Evolutionary conservation across 345 rosid genomes (phyloP), one percentile per base, ranked within the genome.

Genomic region (Noccaea caerulescens): DNA sequence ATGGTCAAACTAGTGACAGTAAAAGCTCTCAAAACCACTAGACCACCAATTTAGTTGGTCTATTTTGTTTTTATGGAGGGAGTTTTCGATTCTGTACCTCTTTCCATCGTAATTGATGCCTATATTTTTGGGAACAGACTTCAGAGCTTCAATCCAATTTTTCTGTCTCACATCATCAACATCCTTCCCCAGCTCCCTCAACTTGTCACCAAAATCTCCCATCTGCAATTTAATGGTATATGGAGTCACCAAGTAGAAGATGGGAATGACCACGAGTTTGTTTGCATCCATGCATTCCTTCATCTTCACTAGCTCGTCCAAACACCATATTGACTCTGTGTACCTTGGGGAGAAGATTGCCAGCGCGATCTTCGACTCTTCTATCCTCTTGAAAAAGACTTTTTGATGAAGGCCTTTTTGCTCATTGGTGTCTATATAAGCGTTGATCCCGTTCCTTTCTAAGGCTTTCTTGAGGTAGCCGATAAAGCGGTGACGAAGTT

Each of bases 261-360:
- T 53, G 36, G 58, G 58, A 27, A 53, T 30, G 4, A 53, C 16
- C 58, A 53, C 37, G 37, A 53, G 58, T 11, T 11, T 53, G 2
- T 53, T 53, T 37, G 16, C 58, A 27, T 53, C 58, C 58, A 53
- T 53, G 58, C 58, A 53, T 27, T 53, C 58, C 34, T 27, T 30
- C 37, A 53, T 53, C 58, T 53, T 53, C 37, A 53, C 58, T 16
- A 53, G 36, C 58, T 53, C 58, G 38, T 53, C 58, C 58, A 53
- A n/a, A 30, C 58, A 53, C 58, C 58, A 53, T 53, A 3, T 6
- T 12, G 58, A 53, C 16, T 53, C 58, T 7, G 58, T 53, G 36
- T 53, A 53, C 16, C 37, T 53, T 27, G 37, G 8, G 37, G 58
- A 53, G 37, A 53, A 27, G 36, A 53, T 30, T 2, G 58, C 58